Conservation (phyloP, 768 basidiomycete genomes). For the Harrya chromipes region DNA sequence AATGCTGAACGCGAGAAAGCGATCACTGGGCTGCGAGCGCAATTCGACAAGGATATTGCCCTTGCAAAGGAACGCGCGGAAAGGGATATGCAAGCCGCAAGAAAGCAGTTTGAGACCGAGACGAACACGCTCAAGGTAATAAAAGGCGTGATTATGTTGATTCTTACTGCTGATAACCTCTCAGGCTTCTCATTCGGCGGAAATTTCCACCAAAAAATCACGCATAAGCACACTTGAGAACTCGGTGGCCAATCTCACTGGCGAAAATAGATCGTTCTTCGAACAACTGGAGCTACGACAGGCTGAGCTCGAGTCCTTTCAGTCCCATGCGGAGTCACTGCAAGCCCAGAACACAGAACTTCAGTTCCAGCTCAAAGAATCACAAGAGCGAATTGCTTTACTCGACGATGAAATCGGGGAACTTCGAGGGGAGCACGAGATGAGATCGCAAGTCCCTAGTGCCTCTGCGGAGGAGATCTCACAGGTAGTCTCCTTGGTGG, state of each 20-base stretch:
- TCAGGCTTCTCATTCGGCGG: conserved; percentile 69
- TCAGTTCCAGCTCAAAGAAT: conserved; percentile 82
- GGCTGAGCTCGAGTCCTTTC: conserved; percentile 84
- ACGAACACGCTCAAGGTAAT: conserved; percentile 68
- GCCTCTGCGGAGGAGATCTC: conserved; percentile 62
- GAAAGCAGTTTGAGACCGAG: conserved; percentile 77
- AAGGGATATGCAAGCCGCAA: conserved; percentile 62
- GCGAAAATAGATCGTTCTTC: conserved; percentile 79
- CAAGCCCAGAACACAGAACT: conserved; percentile 80
- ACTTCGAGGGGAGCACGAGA: conserved; percentile 55
- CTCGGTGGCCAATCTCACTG: conserved; percentile 62
- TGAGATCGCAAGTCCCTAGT: conserved; percentile 40
- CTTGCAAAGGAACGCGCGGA: conserved; percentile 64
- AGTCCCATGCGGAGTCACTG: conserved; percentile 68
- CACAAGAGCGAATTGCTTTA: conserved; percentile 65
- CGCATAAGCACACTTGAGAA: conserved; percentile 70
- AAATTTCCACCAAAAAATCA: conserved; percentile 53
- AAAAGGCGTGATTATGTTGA: conserved; percentile 3
- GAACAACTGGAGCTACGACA: conserved; percentile 85
- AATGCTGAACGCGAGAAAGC: conserved; percentile 64
- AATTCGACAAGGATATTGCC: conserved; percentile 71
- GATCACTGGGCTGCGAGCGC: conserved; percentile 53
- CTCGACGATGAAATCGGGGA: conserved; percentile 72
- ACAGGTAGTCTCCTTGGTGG: conserved; percentile 67
- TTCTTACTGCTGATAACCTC: conserved; percentile 4